Evolutionary conservation across 805 yeast genomes (phyloP).

Genomic region (Wickerhamomyces silvicola): DNA sequence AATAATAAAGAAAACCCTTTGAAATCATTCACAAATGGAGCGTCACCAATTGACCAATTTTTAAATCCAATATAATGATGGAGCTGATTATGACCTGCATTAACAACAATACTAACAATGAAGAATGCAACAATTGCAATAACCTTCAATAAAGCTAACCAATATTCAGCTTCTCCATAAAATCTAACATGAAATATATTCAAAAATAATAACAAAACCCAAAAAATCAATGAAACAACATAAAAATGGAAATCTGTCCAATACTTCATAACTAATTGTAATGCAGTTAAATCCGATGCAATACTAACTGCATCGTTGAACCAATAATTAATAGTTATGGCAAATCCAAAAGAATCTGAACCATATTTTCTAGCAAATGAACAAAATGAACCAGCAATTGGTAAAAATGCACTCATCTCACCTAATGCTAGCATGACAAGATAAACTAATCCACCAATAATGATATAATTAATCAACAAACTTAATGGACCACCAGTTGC

Average conservation of each 20-base stretch:
- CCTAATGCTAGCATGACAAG: slow-evolving; percentile 56
- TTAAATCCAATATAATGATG: slow-evolving; percentile 44
- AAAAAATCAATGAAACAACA: slow-evolving; percentile 53
- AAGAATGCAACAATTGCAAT: slow-evolving; percentile 52
- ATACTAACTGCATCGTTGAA: slow-evolving; percentile 37
- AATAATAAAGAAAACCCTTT: slow-evolving; percentile 46
- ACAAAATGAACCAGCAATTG: slow-evolving; percentile 55
- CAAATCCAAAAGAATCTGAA: slow-evolving; percentile 47
- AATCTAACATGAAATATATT: slow-evolving; percentile 46
- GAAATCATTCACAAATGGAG: slow-evolving; percentile 42
- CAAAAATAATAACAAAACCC: slow-evolving; percentile 38
- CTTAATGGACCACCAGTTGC: slow-evolving; percentile 37
- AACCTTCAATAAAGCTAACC: slow-evolving; percentile 61
- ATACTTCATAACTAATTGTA: slow-evolving; percentile 47
- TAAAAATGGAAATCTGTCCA: slow-evolving; percentile 41
- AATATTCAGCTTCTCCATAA: slow-evolving; percentile 57
- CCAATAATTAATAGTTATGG: slow-evolving; percentile 28
- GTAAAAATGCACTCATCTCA: slow-evolving; percentile 49
- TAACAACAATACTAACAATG: slow-evolving; percentile 43
- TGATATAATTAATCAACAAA: slow-evolving; percentile 17
- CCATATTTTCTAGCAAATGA: slow-evolving; percentile 43
- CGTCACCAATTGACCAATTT: slow-evolving; percentile 49
- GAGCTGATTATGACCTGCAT: slow-evolving; percentile 36
- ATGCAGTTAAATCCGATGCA: slow-evolving; percentile 52
- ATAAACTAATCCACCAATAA: slow-evolving; percentile 51